phyloP scores from a whole-genome alignment of 75 land plant species.

The Adiantum capillusveneris region DNA sequence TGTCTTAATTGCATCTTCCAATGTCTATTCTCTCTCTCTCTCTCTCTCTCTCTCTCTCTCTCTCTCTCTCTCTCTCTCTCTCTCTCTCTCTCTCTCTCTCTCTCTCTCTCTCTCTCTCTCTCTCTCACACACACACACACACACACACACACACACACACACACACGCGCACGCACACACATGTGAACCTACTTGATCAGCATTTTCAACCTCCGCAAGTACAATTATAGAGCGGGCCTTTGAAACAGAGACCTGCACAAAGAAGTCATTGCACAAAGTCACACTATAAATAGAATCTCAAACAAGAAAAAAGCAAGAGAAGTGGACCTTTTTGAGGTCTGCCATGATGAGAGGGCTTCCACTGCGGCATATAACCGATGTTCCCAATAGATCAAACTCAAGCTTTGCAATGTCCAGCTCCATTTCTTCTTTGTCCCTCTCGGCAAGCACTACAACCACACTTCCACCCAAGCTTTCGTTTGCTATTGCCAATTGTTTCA shows the following conservation, averaged over 20 bases:
- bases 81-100: too few relatives aligned
- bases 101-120: too few relatives aligned
- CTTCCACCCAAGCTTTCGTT: conserved; percentile 70
- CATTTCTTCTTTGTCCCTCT: conserved; percentile 60
- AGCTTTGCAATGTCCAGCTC: conserved; percentile 46
- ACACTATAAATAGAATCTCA: neutral
- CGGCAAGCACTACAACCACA: conserved; percentile 56
- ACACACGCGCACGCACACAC: too few relatives aligned
- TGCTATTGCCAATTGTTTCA: conserved; percentile 64
- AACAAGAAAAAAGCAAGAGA: conserved; percentile 3
- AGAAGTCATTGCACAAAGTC: neutral
- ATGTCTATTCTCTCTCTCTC: too few relatives aligned
- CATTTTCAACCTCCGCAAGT: conserved; percentile 73
- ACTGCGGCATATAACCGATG: conserved; percentile 54
- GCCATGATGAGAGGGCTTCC: conserved; percentile 53
- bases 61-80: too few relatives aligned
- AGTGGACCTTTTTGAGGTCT: conserved; percentile 46
- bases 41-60: too few relatives aligned
- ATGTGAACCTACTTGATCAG: conserved; percentile 65
- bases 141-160: too few relatives aligned
- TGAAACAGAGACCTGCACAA: conserved; percentile 66
- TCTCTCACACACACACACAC: too few relatives aligned
- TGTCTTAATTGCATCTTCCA: too few relatives aligned
- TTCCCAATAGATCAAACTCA: conserved; percentile 60
- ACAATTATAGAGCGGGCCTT: conserved; percentile 84